Base-by-base conservation (phyloP, 257 asterid species). In the Leptodermis oblonga region DNA sequence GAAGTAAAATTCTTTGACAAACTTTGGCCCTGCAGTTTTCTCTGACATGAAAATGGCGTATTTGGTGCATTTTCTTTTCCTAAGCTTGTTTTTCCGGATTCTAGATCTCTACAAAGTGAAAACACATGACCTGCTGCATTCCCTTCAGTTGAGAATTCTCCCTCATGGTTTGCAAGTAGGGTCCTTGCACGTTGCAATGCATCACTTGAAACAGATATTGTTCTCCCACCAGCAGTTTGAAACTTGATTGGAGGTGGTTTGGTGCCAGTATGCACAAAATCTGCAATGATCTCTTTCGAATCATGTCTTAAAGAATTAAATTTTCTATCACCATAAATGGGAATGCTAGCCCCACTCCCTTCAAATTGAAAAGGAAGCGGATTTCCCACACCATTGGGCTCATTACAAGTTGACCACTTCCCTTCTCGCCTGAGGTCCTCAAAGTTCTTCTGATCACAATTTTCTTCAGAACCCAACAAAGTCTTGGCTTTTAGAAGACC, bases 191-290 rank as follows among this genome's bases (percentile, higher is more conserved):
- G 95, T 73, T 82, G 77, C 85, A 94, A 76, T 77, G 97, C 99
- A 77, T 89, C 95, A 65, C 73, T 73, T 17, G 97, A 94, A 74
- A 94, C 89, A 26, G 99, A 86, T 79, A 94, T 83, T 65, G 97
- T 89, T 82, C 96, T 85, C 69, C 97, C 99, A 39, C 97, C 99
- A 43, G 99, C 97, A 67, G 99, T 94, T 9, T 87, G 97, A 80
- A 91, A 94, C 83, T 81, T 89, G 66, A 94, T 71, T 4, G 90
- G 84, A 78, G 95, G 83, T 73, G 96, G 84, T 79, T 86, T 81
- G 26, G 69, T 54, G 56, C 82, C 78, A 63, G 75, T 45, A 20
- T 70, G 83, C 70, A 78, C 52, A 77, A 78, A 56, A 71, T 82
- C 82, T 26, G 86, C 79, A 74, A 43, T 45, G 30, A 69, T 65